A percentile compares a stretch with the other conserved stretches of the same genome.
These are phyloP conservation scores for Synchytrium microbalum DNA, from an alignment of 371 early-diverging fungal species.

Conservation along the genomic window DNA sequence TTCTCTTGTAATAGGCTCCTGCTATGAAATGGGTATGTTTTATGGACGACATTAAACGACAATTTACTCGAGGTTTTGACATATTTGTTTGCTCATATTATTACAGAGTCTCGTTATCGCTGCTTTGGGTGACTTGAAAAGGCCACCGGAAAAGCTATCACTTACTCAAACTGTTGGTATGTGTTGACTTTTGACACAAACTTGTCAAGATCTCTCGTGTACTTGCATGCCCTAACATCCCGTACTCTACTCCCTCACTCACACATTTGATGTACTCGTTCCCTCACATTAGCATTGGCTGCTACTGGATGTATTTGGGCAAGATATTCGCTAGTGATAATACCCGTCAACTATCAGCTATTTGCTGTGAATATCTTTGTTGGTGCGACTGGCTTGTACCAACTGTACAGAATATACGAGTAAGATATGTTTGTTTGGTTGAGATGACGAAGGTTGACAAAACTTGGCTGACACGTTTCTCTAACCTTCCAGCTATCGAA, in stretches of 20 bases:
- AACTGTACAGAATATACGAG: constrained; percentile 72
- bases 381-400: constrained; percentile 77
- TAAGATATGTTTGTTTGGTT: constrained; percentile 44
- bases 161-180: constrained; percentile 67
- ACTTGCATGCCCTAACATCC: neutral
- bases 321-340: constrained; percentile 88
- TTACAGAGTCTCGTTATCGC: constrained; percentile 76
- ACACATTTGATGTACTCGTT: too few species aligned
- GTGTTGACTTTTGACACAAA: constrained; percentile 11
- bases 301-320: constrained; percentile 95
- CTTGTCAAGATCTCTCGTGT: neutral
- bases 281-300: constrained; percentile 66
- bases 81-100: neutral
- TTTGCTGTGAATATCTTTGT: constrained; percentile 89
- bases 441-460: too few species aligned
- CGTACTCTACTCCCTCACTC: neutral
- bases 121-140: constrained; percentile 80
- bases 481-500: too few species aligned
- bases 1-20: constrained; percentile 80
- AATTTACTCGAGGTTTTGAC: neutral
- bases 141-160: constrained; percentile 88
- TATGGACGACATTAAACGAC: neutral
- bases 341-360: constrained; percentile 81
- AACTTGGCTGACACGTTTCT: too few species aligned
- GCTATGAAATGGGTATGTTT: constrained; percentile 72